A percentile compares a stretch with the other conserved stretches of the same genome.
These are phyloP conservation scores for Xylaria flabelliformis DNA, from an alignment of 495 filamentous ascomycete species.

Conservation along the genomic window DNA sequence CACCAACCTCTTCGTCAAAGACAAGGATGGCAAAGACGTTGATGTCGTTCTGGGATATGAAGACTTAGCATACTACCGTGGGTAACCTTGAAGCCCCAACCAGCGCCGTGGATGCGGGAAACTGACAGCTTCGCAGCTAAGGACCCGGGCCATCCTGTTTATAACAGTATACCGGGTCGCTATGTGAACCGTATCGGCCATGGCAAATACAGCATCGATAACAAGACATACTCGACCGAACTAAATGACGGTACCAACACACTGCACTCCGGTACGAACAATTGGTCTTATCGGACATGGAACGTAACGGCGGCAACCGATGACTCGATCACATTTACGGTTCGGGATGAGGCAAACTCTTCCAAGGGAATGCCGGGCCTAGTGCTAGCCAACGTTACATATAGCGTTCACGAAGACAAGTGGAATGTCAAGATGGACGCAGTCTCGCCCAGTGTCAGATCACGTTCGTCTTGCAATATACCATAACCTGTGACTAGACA, in stretches of 20 bases:
- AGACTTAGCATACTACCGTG: slow-evolving; percentile 57
- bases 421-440: slow-evolving; percentile 64
- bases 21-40: slow-evolving; percentile 60
- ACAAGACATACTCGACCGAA: slow-evolving; percentile 54
- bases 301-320: slow-evolving; percentile 61
- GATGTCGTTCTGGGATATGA: slow-evolving; percentile 63
- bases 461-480: slow-evolving; percentile 46
- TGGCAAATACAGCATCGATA: slow-evolving; percentile 59
- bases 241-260: slow-evolving; percentile 64
- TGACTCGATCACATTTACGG: slow-evolving; percentile 79
- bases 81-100: slow-evolving; percentile 14
- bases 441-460: slow-evolving; percentile 54
- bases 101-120: slow-evolving; percentile 15
- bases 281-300: slow-evolving; percentile 63
- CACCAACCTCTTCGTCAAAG: slow-evolving; percentile 64
- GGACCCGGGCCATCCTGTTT: slow-evolving; percentile 57
- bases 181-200: slow-evolving; percentile 65
- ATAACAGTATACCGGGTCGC: slow-evolving; percentile 59
- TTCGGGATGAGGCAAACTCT: slow-evolving; percentile 69
- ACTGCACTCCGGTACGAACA: slow-evolving; percentile 65
- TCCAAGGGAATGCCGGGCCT: slow-evolving; percentile 75
- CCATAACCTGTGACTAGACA: slow-evolving; percentile 41
- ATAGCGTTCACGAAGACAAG: slow-evolving; percentile 59
- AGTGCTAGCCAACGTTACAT: slow-evolving; percentile 75
- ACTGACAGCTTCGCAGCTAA: slow-evolving; percentile 41